phyloP scores from a whole-genome alignment of 306 rosid species.

The Arachis stenosperma region DNA sequence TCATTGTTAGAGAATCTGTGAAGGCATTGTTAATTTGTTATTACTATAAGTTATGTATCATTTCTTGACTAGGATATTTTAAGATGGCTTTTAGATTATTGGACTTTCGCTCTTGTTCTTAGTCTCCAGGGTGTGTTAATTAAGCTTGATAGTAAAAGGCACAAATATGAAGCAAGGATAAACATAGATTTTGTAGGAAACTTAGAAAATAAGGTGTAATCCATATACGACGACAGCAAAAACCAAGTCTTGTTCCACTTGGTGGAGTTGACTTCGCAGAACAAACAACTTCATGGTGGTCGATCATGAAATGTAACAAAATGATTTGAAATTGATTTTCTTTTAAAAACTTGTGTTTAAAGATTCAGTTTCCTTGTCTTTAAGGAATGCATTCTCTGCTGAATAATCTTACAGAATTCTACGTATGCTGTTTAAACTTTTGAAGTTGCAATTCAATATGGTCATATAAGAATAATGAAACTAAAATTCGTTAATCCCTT shows the following conservation, averaged over 20 bases:
- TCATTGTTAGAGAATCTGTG: conserved; percentile 6
- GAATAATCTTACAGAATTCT: not conserved
- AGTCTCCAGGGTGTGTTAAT: not conserved
- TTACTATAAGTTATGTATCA: not conserved
- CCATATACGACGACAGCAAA: too few relatives aligned
- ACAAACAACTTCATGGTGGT: too few relatives aligned
- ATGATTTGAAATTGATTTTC: too few relatives aligned
- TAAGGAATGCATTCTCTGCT: not conserved
- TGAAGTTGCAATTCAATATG: not conserved
- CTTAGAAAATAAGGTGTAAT: not conserved
- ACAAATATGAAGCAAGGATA: not conserved
- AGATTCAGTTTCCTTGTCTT: not conserved
- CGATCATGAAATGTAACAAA: too few relatives aligned
- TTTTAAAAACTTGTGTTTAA: too few relatives aligned
- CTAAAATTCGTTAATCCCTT: conserved; percentile 13
- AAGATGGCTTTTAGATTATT: not conserved
- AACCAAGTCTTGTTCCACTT: too few relatives aligned
- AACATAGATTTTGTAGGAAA: not conserved
- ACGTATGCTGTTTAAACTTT: not conserved
- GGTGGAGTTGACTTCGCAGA: too few relatives aligned
- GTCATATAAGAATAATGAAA: conserved; percentile 1
- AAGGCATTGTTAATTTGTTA: not conserved
- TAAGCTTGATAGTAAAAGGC: not conserved
- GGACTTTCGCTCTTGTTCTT: not conserved
- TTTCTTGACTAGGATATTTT: not conserved